These are phyloP conservation scores for Pestalotiopsis sp. DNA, from an alignment of 2,329 filamentous ascomycete species.

Conservation along the genomic window DNA sequence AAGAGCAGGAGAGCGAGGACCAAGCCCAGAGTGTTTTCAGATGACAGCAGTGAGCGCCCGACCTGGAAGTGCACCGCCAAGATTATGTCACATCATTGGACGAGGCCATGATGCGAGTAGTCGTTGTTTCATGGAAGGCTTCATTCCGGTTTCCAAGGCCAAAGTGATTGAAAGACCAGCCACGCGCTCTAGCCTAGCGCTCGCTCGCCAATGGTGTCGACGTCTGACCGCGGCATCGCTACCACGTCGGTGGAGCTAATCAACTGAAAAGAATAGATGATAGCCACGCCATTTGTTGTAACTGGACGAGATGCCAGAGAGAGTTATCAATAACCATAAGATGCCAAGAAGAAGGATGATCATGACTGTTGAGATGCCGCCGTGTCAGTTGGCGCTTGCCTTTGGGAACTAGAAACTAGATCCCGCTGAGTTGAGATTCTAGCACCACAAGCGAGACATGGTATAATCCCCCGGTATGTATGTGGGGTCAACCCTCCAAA, in stretches of 20 bases:
- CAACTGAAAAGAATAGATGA: too few species aligned
- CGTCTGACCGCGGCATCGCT: neutral
- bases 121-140: slow-evolving; percentile 8
- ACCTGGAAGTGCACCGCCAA: neutral
- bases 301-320: too few species aligned
- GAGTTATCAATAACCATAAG: too few species aligned
- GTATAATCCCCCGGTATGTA: too few species aligned
- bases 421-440: too few species aligned
- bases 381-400: too few species aligned
- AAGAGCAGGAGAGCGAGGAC: neutral
- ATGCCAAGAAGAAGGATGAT: too few species aligned
- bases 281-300: too few species aligned
- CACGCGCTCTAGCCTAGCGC: neutral
- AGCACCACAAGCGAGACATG: too few species aligned
- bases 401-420: too few species aligned
- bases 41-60: neutral
- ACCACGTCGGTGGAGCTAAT: neutral
- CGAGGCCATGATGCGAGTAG: neutral
- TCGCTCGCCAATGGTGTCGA: neutral
- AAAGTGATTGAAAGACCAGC: neutral
- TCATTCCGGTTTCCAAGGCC: slow-evolving; percentile 7
- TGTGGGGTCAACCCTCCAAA: too few species aligned
- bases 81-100: neutral
- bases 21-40: neutral
- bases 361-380: too few species aligned